Evolutionary conservation across 1,139 yeast species (phyloP), one percentile per base, ranked within the genome.

Genomic region (Hanseniaspora sp.): DNA sequence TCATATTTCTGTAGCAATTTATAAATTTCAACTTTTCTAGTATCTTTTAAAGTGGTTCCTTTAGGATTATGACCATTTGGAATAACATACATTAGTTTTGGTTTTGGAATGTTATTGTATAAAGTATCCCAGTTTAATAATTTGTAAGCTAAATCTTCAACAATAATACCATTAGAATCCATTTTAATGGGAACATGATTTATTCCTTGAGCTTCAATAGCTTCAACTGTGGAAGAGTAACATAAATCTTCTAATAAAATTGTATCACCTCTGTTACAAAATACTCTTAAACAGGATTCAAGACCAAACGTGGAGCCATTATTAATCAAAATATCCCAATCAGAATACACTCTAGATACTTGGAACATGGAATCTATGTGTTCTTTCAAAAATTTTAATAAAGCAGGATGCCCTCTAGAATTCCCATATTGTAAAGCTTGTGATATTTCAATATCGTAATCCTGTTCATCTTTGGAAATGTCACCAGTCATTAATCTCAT

Each of bases 21-120:
- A 70, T 87, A 87, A 58, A 88, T 76, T 52, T 74, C 77, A 60
- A 72, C 68, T 70, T 95, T 85, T 71, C 96, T 80, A 63, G 82
- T 88, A 17, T 65, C 70, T 54, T 82, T 73, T 62, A 88, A 72
- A 46, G 85, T 82, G 13, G 92, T 82, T 42, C 96, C 96, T 37
- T 96, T 87, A 57, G 96, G 96, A 75, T 88, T 88, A 72, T 88
- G 96, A 56, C 96, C 96, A 29, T 96, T 88, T 59, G 88, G 82
- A 62, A 88, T 86, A 47, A 90, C 82, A 76, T 88, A 88, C 60
- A 88, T 75, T 56, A 88, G 73, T 68, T 82, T 86, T 58, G 95
- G 95, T 68, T 76, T 78, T 74, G 83, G 62, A 68, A 78, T 63
- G 64, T 70, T 71, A 67, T 74, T 75, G 31, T 55, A 52, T 66